Evolutionary conservation across 306 rosid species (phyloP).

Genomic region (Gleditsia sinensis): DNA sequence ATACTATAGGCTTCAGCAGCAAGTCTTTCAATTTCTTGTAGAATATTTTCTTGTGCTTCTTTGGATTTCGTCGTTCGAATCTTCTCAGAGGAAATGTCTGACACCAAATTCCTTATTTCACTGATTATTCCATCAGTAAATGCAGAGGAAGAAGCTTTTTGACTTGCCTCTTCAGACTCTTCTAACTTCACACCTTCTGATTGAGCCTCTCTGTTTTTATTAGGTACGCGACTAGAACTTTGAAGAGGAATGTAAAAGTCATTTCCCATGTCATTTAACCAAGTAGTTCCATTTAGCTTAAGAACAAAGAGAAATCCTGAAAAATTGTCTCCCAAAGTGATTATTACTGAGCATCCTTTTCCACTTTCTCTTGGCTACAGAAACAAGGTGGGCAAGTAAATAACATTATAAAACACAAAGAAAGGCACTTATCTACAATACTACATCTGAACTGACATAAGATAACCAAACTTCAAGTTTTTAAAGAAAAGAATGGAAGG

Average conservation of each 20-base stretch:
- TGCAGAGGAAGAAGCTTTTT: constrained; percentile 39
- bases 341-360: constrained; percentile 51
- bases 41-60: constrained; percentile 61
- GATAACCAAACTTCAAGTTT: constrained; percentile 22
- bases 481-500: not conserved
- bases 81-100: constrained; percentile 54
- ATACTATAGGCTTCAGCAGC: constrained; percentile 86
- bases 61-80: constrained; percentile 47
- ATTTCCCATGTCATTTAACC: constrained; percentile 68
- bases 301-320: constrained; percentile 76
- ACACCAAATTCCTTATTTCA: constrained; percentile 62
- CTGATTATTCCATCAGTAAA: constrained; percentile 56
- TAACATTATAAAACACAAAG: constrained; percentile 26
- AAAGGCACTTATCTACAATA: not conserved
- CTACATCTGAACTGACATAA: not conserved
- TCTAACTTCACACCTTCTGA: constrained; percentile 40
- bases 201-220: constrained; percentile 30
- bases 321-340: constrained; percentile 67
- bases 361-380: constrained; percentile 62
- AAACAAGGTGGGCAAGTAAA: constrained; percentile 26
- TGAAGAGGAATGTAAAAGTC: constrained; percentile 75
- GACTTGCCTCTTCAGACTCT: constrained; percentile 36
- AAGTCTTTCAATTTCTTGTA: constrained; percentile 75
- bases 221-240: constrained; percentile 40
- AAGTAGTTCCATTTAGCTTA: constrained; percentile 61